These are phyloP conservation scores for Saturnispora saitoi DNA, from an alignment of 805 yeast species.

Conservation along the genomic window DNA sequence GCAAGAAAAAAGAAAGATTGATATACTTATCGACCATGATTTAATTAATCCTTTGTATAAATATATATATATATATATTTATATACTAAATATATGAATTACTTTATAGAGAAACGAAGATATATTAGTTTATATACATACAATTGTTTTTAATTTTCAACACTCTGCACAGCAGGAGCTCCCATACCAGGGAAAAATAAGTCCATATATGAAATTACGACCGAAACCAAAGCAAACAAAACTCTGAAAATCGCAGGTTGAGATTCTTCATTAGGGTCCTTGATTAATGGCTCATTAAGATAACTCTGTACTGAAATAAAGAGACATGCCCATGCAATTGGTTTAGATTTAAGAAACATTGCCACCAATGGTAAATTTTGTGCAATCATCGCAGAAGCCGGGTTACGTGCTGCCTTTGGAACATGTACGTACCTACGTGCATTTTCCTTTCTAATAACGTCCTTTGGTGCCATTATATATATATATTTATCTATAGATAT, in stretches of 20 bases:
- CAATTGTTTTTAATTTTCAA: too few species aligned
- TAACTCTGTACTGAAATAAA: constrained; percentile 45
- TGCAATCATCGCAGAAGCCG: constrained; percentile 39
- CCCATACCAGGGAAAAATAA: constrained; percentile 35
- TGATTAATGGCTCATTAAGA: constrained; percentile 31
- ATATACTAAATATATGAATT: too few species aligned
- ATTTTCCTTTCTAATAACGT: constrained; percentile 25
- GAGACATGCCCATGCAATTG: constrained; percentile 46
- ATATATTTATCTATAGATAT: background rate
- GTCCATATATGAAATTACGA: constrained; percentile 44
- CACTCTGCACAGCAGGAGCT: constrained; percentile 2
- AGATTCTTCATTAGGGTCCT: constrained; percentile 23
- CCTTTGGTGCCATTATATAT: constrained; percentile 19
- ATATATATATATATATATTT: too few species aligned
- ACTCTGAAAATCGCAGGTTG: constrained; percentile 42
- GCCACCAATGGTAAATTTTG: constrained; percentile 57
- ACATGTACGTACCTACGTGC: constrained; percentile 35
- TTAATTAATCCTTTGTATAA: too few species aligned
- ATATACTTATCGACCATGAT: background rate
- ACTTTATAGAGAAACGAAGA: too few species aligned
- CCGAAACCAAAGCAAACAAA: constrained; percentile 38
- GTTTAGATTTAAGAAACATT: constrained; percentile 50
- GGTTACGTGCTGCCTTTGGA: constrained; percentile 38
- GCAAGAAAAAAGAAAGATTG: constrained; percentile 18
- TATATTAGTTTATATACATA: too few species aligned